Conservation (phyloP, 73 alveolate genomes). For the Durusdinium trenchii region DNA sequence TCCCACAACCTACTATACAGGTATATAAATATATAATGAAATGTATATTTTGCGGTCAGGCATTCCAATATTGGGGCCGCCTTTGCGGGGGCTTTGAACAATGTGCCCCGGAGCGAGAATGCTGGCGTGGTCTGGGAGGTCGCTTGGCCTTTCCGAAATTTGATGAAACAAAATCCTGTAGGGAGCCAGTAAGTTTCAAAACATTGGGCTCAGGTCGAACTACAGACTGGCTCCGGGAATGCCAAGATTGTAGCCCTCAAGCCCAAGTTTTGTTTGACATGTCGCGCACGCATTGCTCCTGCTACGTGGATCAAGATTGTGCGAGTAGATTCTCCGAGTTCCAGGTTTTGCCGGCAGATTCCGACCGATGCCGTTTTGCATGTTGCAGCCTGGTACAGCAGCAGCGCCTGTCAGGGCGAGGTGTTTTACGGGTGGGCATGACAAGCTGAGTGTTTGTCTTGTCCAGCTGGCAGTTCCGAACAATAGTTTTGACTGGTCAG, state of each 20-base stretch:
- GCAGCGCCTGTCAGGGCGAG: neutral
- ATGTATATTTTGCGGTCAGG: too few relatives aligned
- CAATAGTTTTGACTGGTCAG: too few relatives aligned
- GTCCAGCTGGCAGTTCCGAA: too few relatives aligned
- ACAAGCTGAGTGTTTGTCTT: neutral
- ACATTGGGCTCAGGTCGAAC: neutral
- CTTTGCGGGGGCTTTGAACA: neutral
- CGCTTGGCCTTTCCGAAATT: neutral
- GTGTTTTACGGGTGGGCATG: neutral
- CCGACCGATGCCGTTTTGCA: neutral
- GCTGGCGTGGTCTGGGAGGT: neutral
- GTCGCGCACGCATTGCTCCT: neutral
- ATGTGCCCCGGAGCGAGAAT: neutral
- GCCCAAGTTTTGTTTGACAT: neutral
- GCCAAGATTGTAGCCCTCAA: neutral
- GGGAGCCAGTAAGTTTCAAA: neutral
- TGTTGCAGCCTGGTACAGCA: neutral
- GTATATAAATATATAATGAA: too few relatives aligned
- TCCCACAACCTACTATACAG: too few relatives aligned
- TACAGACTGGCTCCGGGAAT: neutral
- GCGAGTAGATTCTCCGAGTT: neutral
- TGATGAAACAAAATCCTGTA: neutral
- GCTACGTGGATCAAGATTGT: neutral
- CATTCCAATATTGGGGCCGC: neutral
- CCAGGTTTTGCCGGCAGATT: too few relatives aligned